Evolutionary conservation across 2,329 filamentous ascomycete genomes (phyloP).

Genomic region (Aspergillus arachidicola): DNA sequence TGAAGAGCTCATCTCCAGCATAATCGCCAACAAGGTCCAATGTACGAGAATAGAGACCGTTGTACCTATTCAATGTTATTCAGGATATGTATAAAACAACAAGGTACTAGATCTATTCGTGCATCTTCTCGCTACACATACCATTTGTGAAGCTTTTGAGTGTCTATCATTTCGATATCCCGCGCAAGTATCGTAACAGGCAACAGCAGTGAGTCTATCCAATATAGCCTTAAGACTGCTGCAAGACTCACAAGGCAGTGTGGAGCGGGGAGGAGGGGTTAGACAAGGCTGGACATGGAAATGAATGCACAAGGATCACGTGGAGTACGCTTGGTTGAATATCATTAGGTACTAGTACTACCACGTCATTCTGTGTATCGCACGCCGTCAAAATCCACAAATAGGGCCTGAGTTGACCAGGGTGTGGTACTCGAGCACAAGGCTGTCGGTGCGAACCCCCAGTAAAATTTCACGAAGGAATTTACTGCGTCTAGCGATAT

Average conservation of each 20-base stretch:
- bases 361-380: too few relatives aligned
- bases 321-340: too few relatives aligned
- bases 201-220: not conserved
- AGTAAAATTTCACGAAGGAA: not conserved
- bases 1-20: constrained; percentile 71
- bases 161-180: not conserved
- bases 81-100: not conserved
- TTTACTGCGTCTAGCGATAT: not conserved
- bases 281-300: not conserved
- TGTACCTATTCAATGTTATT: constrained; percentile 39
- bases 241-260: not conserved
- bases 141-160: not conserved
- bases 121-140: not conserved
- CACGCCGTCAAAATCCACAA: too few relatives aligned
- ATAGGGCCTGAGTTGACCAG: not conserved
- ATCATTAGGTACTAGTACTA: too few relatives aligned
- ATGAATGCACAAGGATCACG: too few relatives aligned
- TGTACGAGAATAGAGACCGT: constrained; percentile 44
- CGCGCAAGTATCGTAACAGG: not conserved
- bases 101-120: not conserved
- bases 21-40: constrained; percentile 76
- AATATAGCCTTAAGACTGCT: not conserved
- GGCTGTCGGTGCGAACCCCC: too few relatives aligned
- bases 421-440: not conserved
- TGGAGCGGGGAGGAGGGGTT: not conserved